Evolutionary conservation across 768 basidiomycete species (phyloP).

Genomic region (Hypholoma fasciculare): DNA sequence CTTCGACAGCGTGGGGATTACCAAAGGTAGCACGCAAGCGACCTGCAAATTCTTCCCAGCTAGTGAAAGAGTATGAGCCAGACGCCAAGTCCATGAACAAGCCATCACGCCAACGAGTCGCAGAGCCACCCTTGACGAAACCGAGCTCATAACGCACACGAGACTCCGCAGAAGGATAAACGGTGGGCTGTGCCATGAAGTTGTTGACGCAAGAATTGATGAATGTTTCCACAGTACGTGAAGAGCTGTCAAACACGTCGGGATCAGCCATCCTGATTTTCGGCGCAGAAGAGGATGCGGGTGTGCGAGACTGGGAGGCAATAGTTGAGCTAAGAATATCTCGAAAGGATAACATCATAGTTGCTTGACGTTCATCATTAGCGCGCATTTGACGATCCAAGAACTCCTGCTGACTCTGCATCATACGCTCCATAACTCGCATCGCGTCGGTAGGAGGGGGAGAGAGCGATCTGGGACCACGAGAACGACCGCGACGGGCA

Average conservation of each 20-base stretch:
- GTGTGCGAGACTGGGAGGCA: not conserved
- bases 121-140: not conserved
- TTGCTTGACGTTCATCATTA: not conserved
- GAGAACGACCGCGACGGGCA: not conserved
- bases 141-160: not conserved
- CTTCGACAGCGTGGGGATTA: not conserved
- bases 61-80: not conserved
- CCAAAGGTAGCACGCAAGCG: not conserved
- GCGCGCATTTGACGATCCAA: not conserved
- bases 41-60: not conserved
- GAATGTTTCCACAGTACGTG: not conserved
- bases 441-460: not conserved
- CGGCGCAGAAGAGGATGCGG: constrained; percentile 14
- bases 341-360: not conserved
- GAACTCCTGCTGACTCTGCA: not conserved
- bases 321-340: not conserved
- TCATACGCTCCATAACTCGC: not conserved
- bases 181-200: not conserved
- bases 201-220: not conserved
- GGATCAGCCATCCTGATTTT: not conserved
- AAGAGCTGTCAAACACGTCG: not conserved
- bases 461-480: too few species aligned
- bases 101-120: not conserved
- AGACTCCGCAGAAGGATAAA: not conserved
- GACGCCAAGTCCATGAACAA: not conserved